Percentiles rank a stretch among this genome's conserved stretches.
Evolutionary conservation across 108 stramenopile species (phyloP).

Genomic region (Fragilaria crotonensis): DNA sequence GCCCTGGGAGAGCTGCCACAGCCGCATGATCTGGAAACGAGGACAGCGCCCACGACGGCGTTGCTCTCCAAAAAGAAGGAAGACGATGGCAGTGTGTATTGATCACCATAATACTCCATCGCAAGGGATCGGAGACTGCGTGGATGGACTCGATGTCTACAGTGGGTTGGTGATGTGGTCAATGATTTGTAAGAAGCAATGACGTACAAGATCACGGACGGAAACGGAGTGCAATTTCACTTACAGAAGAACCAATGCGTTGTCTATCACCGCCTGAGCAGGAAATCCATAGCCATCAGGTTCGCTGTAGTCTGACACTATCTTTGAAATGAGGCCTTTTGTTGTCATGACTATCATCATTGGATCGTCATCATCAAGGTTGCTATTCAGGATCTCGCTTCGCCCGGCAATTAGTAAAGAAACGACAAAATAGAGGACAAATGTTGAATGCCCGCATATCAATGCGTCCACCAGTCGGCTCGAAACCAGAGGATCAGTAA

Average conservation of each 20-base stretch:
- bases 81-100: conserved; percentile 2
- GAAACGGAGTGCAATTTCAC: neutral
- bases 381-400: neutral
- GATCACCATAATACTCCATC: conserved; percentile 1
- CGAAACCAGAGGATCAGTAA: conserved; percentile 53
- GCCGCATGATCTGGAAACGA: conserved; percentile 9
- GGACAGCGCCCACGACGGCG: conserved; percentile 27
- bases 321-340: conserved; percentile 15
- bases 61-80: conserved; percentile 21
- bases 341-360: conserved; percentile 14
- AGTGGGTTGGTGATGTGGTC: neutral
- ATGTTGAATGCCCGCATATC: conserved; percentile 69
- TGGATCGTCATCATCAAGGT: conserved; percentile 14
- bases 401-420: conserved; percentile 38
- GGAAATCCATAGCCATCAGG: neutral
- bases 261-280: conserved; percentile 31
- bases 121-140: conserved; percentile 27
- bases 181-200: conserved; percentile 1
- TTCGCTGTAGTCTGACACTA: conserved; percentile 1
- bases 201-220: neutral
- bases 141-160: conserved; percentile 26
- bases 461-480: conserved; percentile 80
- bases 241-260: conserved; percentile 30
- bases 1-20: too few relatives aligned
- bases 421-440: conserved; percentile 69